A percentile compares a stretch with the other conserved stretches of the same genome.
Conservation (phyloP, 441 rosid genomes). For the Syzygium syzygioides region DNA sequence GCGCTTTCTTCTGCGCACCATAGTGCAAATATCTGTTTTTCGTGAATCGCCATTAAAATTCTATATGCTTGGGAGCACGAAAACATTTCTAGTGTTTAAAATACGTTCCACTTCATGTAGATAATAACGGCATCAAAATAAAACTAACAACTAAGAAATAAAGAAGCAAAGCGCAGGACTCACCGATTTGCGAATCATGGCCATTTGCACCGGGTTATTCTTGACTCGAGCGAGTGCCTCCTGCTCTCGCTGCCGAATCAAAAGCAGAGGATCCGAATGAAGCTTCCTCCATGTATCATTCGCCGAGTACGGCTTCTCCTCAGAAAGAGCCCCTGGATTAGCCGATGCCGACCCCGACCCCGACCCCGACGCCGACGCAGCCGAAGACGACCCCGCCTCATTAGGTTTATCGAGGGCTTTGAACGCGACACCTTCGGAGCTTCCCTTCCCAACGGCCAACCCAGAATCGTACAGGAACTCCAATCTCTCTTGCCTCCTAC, state of each 20-base stretch:
- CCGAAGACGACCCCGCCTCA: constrained; percentile 11
- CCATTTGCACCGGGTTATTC: constrained; percentile 91
- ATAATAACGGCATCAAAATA: background rate
- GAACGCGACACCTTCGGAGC: constrained; percentile 51
- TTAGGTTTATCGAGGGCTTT: constrained; percentile 47
- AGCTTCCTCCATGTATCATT: constrained; percentile 89
- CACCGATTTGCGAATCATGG: constrained; percentile 81
- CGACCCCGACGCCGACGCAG: constrained; percentile 1
- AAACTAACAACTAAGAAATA: background rate
- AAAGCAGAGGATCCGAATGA: constrained; percentile 83
- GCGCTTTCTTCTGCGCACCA: background rate
- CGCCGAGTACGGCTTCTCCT: constrained; percentile 77
- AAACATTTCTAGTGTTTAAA: background rate
- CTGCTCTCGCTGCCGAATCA: constrained; percentile 88
- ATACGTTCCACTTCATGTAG: background rate
- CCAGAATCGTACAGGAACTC: constrained; percentile 92
- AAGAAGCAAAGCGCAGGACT: background rate
- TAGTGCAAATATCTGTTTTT: background rate
- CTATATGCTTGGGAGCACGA: background rate
- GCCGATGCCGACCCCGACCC: constrained; percentile 11
- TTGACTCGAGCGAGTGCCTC: constrained; percentile 83
- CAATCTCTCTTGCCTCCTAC: constrained; percentile 87
- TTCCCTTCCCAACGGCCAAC: constrained; percentile 70
- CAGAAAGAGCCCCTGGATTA: constrained; percentile 77
- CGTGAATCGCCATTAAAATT: background rate